A percentile compares a stretch with the other conserved stretches of the same genome.
Evolutionary conservation across 164 flowering plant genomes (phyloP).

Genomic region (Vitis vinifera): DNA sequence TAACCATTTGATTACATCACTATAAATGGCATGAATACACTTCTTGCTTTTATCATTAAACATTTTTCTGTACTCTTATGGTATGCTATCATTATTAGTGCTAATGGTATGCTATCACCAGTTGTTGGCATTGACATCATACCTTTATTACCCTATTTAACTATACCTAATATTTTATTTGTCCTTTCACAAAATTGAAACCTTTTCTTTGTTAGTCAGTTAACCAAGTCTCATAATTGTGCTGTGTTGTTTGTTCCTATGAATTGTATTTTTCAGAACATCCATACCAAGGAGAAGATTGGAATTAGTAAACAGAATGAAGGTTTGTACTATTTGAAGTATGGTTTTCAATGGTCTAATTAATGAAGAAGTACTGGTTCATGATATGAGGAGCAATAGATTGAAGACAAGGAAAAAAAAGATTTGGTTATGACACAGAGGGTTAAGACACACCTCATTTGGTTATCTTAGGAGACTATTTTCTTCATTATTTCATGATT

Average conservation of each 20-base stretch:
- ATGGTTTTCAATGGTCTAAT: background rate
- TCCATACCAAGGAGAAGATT: conserved; percentile 16
- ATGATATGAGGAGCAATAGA: background rate
- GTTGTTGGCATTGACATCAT: conserved; percentile 8
- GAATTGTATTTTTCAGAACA: background rate
- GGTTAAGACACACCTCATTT: conserved; percentile 15
- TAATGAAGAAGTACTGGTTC: background rate
- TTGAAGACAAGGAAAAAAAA: background rate
- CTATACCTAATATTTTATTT: background rate
- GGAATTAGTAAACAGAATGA: conserved; percentile 6
- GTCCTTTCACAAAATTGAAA: conserved; percentile 6
- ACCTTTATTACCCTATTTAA: conserved; percentile 1
- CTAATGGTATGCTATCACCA: conserved; percentile 10
- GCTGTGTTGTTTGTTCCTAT: conserved; percentile 1
- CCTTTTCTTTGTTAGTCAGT: conserved; percentile 1
- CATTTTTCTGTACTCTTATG: too few species aligned
- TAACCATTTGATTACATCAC: too few species aligned
- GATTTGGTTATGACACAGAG: conserved; percentile 14
- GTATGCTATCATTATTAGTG: conserved; percentile 3
- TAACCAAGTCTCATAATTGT: conserved; percentile 17
- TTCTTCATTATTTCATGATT: conserved; percentile 3
- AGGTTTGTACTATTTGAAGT: conserved; percentile 5
- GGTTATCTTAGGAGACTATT: conserved; percentile 9
- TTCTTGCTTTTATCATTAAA: too few species aligned
- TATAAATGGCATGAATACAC: too few species aligned